phyloP scores from a whole-genome alignment of 441 rosid species.

The Breynia disticha region DNA sequence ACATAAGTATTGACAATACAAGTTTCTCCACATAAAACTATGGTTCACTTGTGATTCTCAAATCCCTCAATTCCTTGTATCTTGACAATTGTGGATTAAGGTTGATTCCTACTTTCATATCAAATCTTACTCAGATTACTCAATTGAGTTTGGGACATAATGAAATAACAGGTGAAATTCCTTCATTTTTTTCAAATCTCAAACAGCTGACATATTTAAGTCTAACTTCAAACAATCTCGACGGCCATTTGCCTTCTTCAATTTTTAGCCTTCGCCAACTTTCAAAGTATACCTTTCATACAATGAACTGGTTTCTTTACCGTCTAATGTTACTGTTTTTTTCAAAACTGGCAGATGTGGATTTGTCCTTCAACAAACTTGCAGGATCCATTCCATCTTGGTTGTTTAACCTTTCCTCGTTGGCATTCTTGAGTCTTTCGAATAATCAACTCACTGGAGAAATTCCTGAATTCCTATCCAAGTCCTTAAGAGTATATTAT shows the following conservation, averaged over 20 bases:
- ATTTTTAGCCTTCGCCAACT: too few species aligned
- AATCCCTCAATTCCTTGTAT: neutral
- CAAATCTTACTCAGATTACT: conserved; percentile 1
- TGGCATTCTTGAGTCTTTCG: neutral
- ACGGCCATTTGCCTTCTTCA: too few species aligned
- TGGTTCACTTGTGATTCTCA: conserved; percentile 4
- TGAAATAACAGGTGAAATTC: conserved; percentile 2
- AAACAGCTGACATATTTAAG: conserved; percentile 1
- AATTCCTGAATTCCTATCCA: neutral
- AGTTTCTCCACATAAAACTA: conserved; percentile 5
- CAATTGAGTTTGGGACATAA: fast-evolving
- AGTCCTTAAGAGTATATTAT: neutral
- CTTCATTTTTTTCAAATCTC: conserved; percentile 7
- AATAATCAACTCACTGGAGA: neutral
- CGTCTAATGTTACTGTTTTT: too few species aligned
- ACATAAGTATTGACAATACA: conserved; percentile 5
- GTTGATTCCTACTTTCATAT: conserved; percentile 5
- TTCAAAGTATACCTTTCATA: too few species aligned
- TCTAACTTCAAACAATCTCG: too few species aligned
- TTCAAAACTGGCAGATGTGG: too few species aligned
- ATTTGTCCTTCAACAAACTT: neutral
- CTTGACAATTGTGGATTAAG: conserved; percentile 6
- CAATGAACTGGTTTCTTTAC: too few species aligned
- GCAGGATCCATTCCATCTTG: neutral
- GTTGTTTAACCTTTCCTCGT: neutral